Conservation (phyloP, 805 yeast species). For the Starmerella riodocensis region DNA sequence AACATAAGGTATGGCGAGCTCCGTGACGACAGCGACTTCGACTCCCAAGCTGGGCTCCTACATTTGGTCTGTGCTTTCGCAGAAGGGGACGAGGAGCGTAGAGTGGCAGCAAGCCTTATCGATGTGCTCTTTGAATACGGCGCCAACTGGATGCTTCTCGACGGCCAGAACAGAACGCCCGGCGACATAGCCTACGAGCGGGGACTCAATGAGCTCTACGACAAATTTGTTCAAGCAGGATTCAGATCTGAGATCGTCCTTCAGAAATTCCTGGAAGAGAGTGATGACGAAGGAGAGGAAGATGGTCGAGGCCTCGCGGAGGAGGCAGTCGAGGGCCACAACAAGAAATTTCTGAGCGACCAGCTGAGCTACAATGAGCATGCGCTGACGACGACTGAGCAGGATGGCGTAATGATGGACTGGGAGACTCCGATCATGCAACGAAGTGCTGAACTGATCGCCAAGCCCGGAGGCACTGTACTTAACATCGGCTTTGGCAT, state of each 20-base stretch:
- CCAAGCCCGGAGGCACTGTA: constrained; percentile 37
- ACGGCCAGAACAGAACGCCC: constrained; percentile 61
- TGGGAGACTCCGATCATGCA: constrained; percentile 84
- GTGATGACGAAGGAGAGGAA: constrained; percentile 17
- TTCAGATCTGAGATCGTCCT: constrained; percentile 75
- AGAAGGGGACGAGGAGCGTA: constrained; percentile 5
- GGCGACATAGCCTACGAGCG: constrained; percentile 61
- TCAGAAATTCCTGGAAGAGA: constrained; percentile 39
- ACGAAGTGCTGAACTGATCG: constrained; percentile 64
- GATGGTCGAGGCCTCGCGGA: constrained; percentile 11
- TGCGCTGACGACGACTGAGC: constrained; percentile 57
- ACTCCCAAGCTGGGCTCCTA: constrained; percentile 17
- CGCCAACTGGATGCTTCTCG: constrained; percentile 81
- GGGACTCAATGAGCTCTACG: constrained; percentile 33
- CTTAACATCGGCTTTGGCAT: constrained; percentile 90
- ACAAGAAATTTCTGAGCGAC: constrained; percentile 49
- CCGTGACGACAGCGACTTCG: constrained; percentile 16
- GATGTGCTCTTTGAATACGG: constrained; percentile 64
- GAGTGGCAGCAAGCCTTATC: constrained; percentile 35
- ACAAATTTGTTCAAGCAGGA: constrained; percentile 61
- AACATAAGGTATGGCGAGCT: constrained; percentile 20
- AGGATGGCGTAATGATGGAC: constrained; percentile 96
- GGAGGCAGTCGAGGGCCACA: constrained; percentile 30
- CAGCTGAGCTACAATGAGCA: constrained; percentile 46
- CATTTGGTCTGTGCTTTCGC: constrained; percentile 19